Evolutionary conservation across 345 rosid species (phyloP), one percentile per base, ranked within the genome.

Genomic region (Boechera retrofracta): DNA sequence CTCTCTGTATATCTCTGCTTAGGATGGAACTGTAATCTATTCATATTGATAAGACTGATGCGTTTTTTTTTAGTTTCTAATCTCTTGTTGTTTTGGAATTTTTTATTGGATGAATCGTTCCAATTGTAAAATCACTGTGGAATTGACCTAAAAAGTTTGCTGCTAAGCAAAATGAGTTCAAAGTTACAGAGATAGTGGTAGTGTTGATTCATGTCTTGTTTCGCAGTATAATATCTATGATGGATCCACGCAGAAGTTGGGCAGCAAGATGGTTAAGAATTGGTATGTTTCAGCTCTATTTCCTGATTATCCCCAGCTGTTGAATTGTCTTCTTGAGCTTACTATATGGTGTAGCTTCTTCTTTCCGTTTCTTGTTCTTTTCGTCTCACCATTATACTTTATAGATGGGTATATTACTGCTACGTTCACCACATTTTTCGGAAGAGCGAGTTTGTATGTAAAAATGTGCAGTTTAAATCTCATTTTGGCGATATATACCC

Each of bases 251-350:
- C 57, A 85, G 93, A 82, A 91, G 94, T 63, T 95, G 96, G 99
- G 96, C 94, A 54, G 98, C 98, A 60, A 92, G 99, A 42, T 95
- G 99, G 99, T 73, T 92, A 76, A 83, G 97, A 81, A 92, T 91
- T 55, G 96, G 99, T 95, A 89, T 58, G 82, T 78, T 28, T 75
- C 16, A 59, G 62, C 69, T 72, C 12, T 65, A 1, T 53, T 57
- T 24, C 21, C 48, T 10, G 48, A 24, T 41, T 35, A 4, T 35
- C 7, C 45, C 11, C 24, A 10, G 28, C 52, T n/a, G 2, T 9
- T 38, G 15, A 21, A 10, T 41, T 15, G 42, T 21, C 16, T 33
- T 69, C 42, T 42, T 3, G 24, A 57, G 45, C 28, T 61, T 21
- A 33, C 60, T 1, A 33, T 33, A 33, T 6, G 0, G 44, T 16